Evolutionary conservation across 345 rosid species (phyloP), one percentile per base, ranked within the genome.

Genomic region (Clarkia xantiana): DNA sequence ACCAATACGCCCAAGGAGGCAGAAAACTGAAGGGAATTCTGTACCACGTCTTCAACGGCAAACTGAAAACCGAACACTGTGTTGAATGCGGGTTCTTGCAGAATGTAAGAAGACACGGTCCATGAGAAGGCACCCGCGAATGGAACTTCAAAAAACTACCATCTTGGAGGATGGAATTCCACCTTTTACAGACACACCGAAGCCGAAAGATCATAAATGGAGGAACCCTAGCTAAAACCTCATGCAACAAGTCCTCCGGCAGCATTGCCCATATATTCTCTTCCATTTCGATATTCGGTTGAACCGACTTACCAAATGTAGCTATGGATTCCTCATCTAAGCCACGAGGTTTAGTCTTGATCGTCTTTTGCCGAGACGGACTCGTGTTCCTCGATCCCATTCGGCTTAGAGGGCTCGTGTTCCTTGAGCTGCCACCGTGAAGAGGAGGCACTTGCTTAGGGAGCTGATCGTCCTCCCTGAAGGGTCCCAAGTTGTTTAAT

Each of bases 1-100:
- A 60, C 95, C 97, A 90, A 65, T 78, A 71, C 1, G 94, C 94
- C 95, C 97, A 90, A n/a, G 70, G 76, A 16, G 94, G 97, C 68
- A 90, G 71, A 70, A 90, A 90, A 45, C 61, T 55, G 64, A 90
- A 80, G 1, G 97, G 97, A 49, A 90, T 72, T 59, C 86, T 80
- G 43, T 90, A 90, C 97, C 97, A 90, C 1, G 81, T 66, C 69
- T 82, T 85, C 70, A 90, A 53, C 0, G 97, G 95, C 77, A 86
- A 69, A 66, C 97, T 90, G 53, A 90, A 85, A 62, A 90, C 84
- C 0, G 95, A 86, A 56, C 97, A 90, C 46, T 85, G 97, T 0
- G 78, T 83, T 29, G 69, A 71, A 73, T 76, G 93, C 12, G 84
- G 70, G 58, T 83, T 86, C 79, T 86, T 86, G 91, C 94, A 90